Percentiles rank a stretch among this genome's conserved stretches.
These are phyloP conservation scores for Fusarium tanahbumbuense DNA, from an alignment of 2,329 filamentous ascomycete genomes.

Conservation along the genomic window DNA sequence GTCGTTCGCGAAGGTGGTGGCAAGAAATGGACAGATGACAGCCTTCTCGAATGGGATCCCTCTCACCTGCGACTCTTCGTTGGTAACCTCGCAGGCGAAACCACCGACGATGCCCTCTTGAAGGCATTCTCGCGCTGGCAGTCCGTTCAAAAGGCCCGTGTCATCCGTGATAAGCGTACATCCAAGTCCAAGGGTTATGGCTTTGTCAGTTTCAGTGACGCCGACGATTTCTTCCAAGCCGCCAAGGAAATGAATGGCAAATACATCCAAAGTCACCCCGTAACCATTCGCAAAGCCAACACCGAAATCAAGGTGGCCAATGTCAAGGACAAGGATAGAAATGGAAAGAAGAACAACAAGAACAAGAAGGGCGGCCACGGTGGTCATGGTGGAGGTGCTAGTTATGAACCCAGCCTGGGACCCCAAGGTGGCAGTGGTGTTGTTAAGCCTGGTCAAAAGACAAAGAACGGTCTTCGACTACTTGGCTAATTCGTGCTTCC, in stretches of 20 bases:
- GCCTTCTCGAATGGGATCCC: constrained; percentile 95
- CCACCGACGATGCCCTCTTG: constrained; percentile 92
- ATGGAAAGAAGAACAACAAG: constrained; percentile 53
- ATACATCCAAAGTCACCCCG: constrained; percentile 97
- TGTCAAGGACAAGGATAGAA: constrained; percentile 69
- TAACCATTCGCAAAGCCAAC: constrained; percentile 85
- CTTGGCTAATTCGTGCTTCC: constrained; percentile 59
- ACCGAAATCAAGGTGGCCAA: constrained; percentile 87
- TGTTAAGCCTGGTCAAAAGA: constrained; percentile 73
- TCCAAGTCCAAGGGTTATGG: constrained; percentile 97
- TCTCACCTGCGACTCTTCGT: constrained; percentile 95
- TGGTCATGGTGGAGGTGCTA: constrained; percentile 46
- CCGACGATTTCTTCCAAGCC: constrained; percentile 95
- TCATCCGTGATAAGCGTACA: constrained; percentile 94
- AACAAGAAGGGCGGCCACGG: constrained; percentile 51
- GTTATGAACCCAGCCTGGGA: constrained; percentile 64
- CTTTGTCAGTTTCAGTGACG: constrained; percentile 94
- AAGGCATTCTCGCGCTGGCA: constrained; percentile 93
- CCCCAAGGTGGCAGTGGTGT: constrained; percentile 64
- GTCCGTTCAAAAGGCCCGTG: constrained; percentile 90
- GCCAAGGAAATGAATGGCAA: constrained; percentile 99
- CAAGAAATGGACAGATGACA: constrained; percentile 89
- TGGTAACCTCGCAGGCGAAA: constrained; percentile 95
- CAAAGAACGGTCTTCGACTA: constrained; percentile 72
- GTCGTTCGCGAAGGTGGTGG: constrained; percentile 90